Base-by-base conservation (phyloP, 2,329 filamentous ascomycete species). In the Sporothrix brasiliensis region DNA sequence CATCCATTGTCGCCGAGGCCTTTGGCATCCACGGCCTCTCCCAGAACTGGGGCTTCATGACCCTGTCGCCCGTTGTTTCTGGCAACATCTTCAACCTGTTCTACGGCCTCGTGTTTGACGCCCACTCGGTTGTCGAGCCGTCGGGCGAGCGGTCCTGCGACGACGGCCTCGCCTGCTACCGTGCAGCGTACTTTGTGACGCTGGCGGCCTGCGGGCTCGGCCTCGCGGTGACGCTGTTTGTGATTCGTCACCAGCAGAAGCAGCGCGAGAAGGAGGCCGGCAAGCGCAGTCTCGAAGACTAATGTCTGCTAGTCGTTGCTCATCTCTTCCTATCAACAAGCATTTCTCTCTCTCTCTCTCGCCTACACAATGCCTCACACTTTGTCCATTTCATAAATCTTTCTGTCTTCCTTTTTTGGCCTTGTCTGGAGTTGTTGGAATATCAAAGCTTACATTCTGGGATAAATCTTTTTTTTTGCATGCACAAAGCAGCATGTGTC, bases 31-130 rank as follows among this genome's bases (percentile, higher is more conserved):
- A 90, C 72, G 94, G 94, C 1, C 84, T 99, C 61, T 93, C 91
- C 69, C 92, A 97, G 77, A 99, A 98, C 77, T 99, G 95, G 94
- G 95, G 95, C 16, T 91, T 91, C 75, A 96, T 99, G 89, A 97
- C 93, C 0, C 83, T 97, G 63, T 91, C 92, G 2, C 94, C 94
- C 0, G 92, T 97, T 2, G 80, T 97, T 39, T 93, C 90, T 10
- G 94, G 93, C 66, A 97, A 98, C 76, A 79, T 97, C 27, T 98
- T 97, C 84, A 99, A 98, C 78, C 81, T 97, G 1, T 88, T 95
- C 71, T 99, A 98, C 78, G 95, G 95, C 65, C 81, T 79, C 19
- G 89, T 97, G 0, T 96, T 93, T 75, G 95, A 99, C 78, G 81
- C 82, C 10, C 93, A 97, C 79, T 94, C 91, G 27, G 80, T 89